These are phyloP conservation scores for Myochromella boudieri DNA, from an alignment of 768 basidiomycete genomes.

Conservation along the genomic window DNA sequence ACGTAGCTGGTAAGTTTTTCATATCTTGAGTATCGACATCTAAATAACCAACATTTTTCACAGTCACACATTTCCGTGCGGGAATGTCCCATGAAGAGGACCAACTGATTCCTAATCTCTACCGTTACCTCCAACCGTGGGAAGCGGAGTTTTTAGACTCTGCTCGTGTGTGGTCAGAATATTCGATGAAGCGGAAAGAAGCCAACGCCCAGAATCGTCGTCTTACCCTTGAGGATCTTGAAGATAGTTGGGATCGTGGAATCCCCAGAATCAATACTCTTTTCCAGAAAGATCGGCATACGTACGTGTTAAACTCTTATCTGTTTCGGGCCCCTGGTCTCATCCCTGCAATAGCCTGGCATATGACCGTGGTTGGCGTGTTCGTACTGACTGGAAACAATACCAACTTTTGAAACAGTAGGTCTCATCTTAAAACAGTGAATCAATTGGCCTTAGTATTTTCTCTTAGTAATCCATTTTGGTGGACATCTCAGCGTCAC, in stretches of 20 bases:
- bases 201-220: slow-evolving; percentile 99
- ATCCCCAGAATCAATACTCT: slow-evolving; percentile 98
- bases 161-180: slow-evolving; percentile 98
- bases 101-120: slow-evolving; percentile 94
- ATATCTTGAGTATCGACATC: background rate
- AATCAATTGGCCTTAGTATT: slow-evolving; percentile 1
- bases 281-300: slow-evolving; percentile 98
- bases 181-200: slow-evolving; percentile 99
- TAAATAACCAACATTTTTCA: slow-evolving; percentile 3
- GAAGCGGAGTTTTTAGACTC: slow-evolving; percentile 98
- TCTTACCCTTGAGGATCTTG: slow-evolving; percentile 94
- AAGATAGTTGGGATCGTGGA: slow-evolving; percentile 98
- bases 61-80: slow-evolving; percentile 97
- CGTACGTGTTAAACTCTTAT: slow-evolving; percentile 41
- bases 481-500: slow-evolving; percentile 98
- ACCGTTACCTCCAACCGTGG: slow-evolving; percentile 97
- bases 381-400: slow-evolving; percentile 97
- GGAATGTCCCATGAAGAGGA: slow-evolving; percentile 97
- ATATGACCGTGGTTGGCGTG: slow-evolving; percentile 99
- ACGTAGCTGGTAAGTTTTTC: slow-evolving; percentile 68
- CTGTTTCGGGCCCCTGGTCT: background rate
- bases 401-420: slow-evolving; percentile 92
- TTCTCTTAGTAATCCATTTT: slow-evolving; percentile 83
- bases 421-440: slow-evolving; percentile 24
- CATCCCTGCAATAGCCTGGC: slow-evolving; percentile 59